These are phyloP conservation scores for Podila verticillata DNA, from an alignment of 192 early-diverging fungal genomes.

Conservation along the genomic window DNA sequence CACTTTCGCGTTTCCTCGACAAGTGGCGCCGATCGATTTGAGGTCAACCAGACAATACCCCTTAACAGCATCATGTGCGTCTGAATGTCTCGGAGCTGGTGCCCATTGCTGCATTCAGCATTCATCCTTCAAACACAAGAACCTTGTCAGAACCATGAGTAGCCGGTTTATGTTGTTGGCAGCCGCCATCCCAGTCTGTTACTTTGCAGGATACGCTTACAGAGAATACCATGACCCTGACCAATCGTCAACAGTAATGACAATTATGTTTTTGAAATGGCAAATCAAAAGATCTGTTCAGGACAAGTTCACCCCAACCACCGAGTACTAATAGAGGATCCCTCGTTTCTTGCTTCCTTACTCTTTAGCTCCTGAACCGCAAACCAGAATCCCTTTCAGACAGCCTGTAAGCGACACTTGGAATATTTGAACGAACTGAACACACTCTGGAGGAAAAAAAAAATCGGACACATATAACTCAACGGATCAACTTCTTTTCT, in stretches of 20 bases:
- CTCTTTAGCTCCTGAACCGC: conserved; percentile 19
- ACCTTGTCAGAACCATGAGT: conserved; percentile 15
- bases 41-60: no score
- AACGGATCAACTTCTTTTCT: neutral
- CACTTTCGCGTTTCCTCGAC: no score
- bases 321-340: neutral
- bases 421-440: neutral
- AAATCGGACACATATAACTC: neutral
- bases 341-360: neutral
- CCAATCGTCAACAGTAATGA: conserved; percentile 17
- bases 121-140: no score
- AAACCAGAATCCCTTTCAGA: conserved; percentile 39
- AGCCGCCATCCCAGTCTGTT: conserved; percentile 36
- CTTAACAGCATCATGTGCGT: no score
- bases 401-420: conserved; percentile 15
- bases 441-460: neutral
- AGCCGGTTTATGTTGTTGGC: conserved; percentile 32
- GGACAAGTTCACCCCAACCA: neutral
- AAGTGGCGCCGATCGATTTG: no score
- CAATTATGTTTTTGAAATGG: neutral
- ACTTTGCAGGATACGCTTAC: conserved; percentile 46
- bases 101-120: no score
- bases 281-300: neutral
- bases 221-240: conserved; percentile 38
- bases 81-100: no score